Conservation (phyloP, 2,329 filamentous ascomycete species). For the Colletotrichum cereale region DNA sequence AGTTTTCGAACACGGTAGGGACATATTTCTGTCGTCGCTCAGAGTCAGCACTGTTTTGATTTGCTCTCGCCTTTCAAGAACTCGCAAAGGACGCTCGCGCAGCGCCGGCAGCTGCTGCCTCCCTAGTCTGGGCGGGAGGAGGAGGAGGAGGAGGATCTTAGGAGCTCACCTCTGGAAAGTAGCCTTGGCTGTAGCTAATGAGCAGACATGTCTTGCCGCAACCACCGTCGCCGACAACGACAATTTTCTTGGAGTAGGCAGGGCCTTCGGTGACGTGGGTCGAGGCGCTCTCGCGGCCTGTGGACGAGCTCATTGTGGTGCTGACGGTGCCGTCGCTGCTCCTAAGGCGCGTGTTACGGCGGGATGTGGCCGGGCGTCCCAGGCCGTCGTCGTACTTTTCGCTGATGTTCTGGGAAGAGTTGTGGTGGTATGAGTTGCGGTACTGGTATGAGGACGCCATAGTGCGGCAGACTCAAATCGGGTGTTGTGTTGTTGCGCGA, state of each 20-base stretch:
- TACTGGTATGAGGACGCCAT: constrained; percentile 67
- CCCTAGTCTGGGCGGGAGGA: not conserved
- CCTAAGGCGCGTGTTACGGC: constrained; percentile 68
- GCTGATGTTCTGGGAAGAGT: constrained; percentile 52
- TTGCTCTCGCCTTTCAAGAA: constrained; percentile 5
- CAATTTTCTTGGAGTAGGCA: constrained; percentile 98
- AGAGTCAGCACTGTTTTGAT: constrained; percentile 32
- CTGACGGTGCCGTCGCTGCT: constrained; percentile 92
- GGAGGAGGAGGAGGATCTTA: constrained; percentile 41
- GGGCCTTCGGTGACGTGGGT: constrained; percentile 92
- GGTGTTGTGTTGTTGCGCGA: constrained; percentile 13
- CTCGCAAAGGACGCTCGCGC: not conserved
- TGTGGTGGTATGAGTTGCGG: constrained; percentile 68
- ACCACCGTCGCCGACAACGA: constrained; percentile 96
- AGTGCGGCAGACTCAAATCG: constrained; percentile 38
- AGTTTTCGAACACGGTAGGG: constrained; percentile 99
- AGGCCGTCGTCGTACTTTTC: constrained; percentile 56
- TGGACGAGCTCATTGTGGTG: constrained; percentile 83
- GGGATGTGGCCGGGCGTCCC: constrained; percentile 44
- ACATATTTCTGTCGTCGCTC: constrained; percentile 87
- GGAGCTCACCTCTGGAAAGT: constrained; percentile 89
- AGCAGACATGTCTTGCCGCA: constrained; percentile 98
- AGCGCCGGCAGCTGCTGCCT: not conserved
- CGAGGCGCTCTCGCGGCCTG: constrained; percentile 80
- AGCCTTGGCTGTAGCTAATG: constrained; percentile 98